Conservation (phyloP, 73 alveolate genomes). For the Paramecium biaurelia region DNA sequence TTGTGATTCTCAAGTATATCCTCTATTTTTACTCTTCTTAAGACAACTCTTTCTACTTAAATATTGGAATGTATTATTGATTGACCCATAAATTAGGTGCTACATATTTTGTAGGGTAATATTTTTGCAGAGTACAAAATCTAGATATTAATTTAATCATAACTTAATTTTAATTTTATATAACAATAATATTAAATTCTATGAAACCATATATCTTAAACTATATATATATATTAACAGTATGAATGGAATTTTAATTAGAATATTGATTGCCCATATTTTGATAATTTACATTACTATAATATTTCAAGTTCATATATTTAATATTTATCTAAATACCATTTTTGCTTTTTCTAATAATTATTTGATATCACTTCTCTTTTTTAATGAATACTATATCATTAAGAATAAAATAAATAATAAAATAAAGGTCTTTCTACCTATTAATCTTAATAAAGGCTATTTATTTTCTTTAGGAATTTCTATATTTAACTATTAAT, state of each 20-base stretch:
- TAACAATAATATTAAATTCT: neutral
- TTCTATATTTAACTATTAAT: neutral
- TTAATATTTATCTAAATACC: neutral
- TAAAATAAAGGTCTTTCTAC: neutral
- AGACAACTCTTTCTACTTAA: neutral
- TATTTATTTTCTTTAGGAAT: neutral
- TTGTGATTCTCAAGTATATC: neutral
- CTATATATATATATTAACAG: too few relatives aligned
- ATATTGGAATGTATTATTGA: neutral
- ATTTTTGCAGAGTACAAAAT: neutral
- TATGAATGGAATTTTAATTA: neutral
- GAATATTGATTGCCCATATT: neutral
- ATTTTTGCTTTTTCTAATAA: neutral
- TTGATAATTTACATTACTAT: neutral
- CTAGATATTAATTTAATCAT: neutral
- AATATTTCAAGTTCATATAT: neutral
- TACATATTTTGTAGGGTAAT: neutral
- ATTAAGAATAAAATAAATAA: neutral
- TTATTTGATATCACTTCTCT: neutral
- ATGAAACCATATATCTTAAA: neutral
- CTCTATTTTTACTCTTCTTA: neutral
- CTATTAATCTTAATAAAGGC: neutral
- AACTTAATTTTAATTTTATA: neutral
- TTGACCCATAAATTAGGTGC: neutral
- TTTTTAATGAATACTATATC: neutral